phyloP scores from a whole-genome alignment of 257 asterid genomes.

The Solanum tacnaense region DNA sequence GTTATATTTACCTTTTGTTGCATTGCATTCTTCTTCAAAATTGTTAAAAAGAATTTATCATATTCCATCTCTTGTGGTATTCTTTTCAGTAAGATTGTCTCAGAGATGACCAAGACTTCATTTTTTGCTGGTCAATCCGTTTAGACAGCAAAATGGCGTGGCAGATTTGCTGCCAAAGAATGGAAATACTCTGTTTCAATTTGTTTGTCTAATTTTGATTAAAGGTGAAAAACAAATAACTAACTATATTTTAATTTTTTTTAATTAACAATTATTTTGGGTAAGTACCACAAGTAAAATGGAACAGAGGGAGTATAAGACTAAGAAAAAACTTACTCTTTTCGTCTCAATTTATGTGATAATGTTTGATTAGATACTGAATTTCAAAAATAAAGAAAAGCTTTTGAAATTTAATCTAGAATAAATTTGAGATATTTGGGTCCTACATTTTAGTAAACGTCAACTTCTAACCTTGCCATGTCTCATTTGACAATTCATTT shows the following conservation, averaged over 20 bases:
- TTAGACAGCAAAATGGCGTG: neutral
- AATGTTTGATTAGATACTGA: too few relatives aligned
- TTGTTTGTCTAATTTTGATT: neutral
- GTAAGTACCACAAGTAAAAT: too few relatives aligned
- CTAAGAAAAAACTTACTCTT: too few relatives aligned
- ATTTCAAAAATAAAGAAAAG: too few relatives aligned
- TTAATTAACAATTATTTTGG: too few relatives aligned
- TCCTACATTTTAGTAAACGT: neutral
- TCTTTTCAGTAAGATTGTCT: neutral
- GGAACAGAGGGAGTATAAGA: too few relatives aligned
- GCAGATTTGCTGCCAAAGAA: neutral
- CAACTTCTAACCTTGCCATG: neutral
- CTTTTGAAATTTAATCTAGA: neutral
- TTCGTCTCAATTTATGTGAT: neutral
- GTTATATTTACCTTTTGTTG: neutral
- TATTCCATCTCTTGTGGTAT: neutral
- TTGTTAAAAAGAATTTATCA: neutral
- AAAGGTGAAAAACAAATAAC: too few relatives aligned
- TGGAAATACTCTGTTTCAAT: rapidly evolving
- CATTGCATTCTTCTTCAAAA: neutral
- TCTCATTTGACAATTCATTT: too few relatives aligned
- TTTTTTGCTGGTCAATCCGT: neutral
- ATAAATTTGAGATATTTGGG: too few relatives aligned
- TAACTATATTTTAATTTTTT: too few relatives aligned
- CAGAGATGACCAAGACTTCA: neutral